Conservation (phyloP, 352 stramenopile species). For the Globisporangium parvum region DNA sequence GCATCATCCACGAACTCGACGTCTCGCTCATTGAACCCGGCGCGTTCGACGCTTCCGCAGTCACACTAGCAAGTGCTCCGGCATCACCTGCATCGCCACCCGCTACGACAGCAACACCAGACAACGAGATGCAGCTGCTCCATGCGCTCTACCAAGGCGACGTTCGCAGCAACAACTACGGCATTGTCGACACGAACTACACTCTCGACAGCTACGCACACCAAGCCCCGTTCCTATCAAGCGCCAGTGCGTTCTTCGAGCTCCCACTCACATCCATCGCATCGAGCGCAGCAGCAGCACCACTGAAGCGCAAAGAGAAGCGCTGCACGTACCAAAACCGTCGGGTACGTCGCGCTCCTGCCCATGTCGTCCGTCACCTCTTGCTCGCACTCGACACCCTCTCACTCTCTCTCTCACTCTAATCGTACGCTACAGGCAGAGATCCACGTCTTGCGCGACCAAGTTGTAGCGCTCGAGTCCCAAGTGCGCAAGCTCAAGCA, state of each 20-base stretch:
- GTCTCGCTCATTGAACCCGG: constrained; percentile 5
- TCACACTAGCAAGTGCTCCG: too few relatives aligned
- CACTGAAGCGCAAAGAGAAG: constrained; percentile 6
- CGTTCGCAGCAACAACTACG: too few relatives aligned
- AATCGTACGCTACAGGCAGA: background rate
- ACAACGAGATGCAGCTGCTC: too few relatives aligned
- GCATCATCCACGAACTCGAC: constrained; percentile 14
- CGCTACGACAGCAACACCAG: background rate
- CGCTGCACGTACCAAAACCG: constrained; percentile 15
- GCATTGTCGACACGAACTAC: too few relatives aligned
- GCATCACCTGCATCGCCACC: background rate
- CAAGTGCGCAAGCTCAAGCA: constrained; percentile 12
- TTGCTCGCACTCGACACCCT: background rate
- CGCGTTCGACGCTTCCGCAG: background rate
- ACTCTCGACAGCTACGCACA: too few relatives aligned
- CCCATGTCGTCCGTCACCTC: background rate
- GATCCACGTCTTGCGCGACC: constrained; percentile 11
- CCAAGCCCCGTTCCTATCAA: background rate
- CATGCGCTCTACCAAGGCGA: too few relatives aligned
- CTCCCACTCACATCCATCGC: background rate
- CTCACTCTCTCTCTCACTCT: too few relatives aligned
- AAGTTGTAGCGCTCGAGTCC: constrained; percentile 10
- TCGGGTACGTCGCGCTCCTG: background rate
- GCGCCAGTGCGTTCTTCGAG: too few relatives aligned
- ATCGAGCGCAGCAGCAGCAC: background rate